A percentile compares a stretch with the other conserved stretches of the same genome.
Conservation (phyloP, 2,329 filamentous ascomycete genomes). For the Fusarium chaquense region DNA sequence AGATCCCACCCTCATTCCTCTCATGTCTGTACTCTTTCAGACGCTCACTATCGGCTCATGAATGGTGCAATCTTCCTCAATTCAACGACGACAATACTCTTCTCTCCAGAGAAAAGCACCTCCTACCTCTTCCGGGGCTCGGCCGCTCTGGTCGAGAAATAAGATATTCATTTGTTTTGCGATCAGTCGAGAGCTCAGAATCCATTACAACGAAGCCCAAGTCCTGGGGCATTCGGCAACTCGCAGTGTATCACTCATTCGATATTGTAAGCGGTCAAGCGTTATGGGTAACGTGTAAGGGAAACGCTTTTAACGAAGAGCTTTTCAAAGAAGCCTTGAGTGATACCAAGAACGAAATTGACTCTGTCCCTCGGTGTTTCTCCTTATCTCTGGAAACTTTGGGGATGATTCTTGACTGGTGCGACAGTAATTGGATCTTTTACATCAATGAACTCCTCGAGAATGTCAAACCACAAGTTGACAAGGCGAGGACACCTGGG, state of each 20-base stretch:
- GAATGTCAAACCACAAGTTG: not conserved
- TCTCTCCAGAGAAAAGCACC: not conserved
- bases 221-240: conserved; percentile 18
- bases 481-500: conserved; percentile 1
- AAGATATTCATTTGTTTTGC: conserved; percentile 27
- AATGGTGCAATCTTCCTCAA: conserved; percentile 26
- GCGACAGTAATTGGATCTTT: conserved; percentile 31
- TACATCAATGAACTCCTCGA: conserved; percentile 29
- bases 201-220: not conserved
- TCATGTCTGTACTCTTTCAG: conserved; percentile 26
- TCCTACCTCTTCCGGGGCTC: not conserved
- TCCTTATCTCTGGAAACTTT: conserved; percentile 6
- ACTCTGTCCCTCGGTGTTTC: not conserved
- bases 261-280: conserved; percentile 15
- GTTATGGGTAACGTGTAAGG: conserved; percentile 29
- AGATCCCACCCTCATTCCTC: conserved; percentile 17
- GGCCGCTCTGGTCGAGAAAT: conserved; percentile 33
- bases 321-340: conserved; percentile 5
- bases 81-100: conserved; percentile 35
- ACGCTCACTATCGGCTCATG: not conserved
- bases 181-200: conserved; percentile 23
- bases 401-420: conserved; percentile 29
- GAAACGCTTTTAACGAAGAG: conserved; percentile 14
- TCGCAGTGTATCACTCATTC: conserved; percentile 36
- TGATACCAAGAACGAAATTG: not conserved